phyloP scores from a whole-genome alignment of 2,329 filamentous ascomycete genomes.

The Aspergillus arachidicola region DNA sequence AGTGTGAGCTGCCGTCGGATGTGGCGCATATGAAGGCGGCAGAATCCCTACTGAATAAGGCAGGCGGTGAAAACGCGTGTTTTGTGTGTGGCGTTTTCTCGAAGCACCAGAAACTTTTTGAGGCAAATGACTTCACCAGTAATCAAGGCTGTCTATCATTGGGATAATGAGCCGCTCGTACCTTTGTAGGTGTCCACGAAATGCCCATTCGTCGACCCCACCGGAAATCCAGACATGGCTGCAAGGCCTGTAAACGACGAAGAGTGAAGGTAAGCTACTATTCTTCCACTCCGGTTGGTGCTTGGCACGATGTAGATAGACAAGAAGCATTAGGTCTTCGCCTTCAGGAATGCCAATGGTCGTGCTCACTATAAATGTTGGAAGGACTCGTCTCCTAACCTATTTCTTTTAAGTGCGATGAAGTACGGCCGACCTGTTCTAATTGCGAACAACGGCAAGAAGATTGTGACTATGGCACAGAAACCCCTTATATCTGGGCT shows the following conservation, averaged over 20 bases:
- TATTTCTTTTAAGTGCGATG: constrained; percentile 20
- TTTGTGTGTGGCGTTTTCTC: background rate
- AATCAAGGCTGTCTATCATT: background rate
- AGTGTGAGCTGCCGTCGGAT: background rate
- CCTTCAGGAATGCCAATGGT: background rate
- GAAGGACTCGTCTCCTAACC: background rate
- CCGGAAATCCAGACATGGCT: constrained; percentile 28
- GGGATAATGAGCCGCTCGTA: background rate
- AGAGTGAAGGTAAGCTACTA: constrained; percentile 23
- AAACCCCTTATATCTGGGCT: constrained; percentile 19
- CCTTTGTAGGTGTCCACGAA: background rate
- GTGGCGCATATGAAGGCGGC: background rate
- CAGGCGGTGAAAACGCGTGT: background rate
- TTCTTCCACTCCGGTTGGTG: background rate
- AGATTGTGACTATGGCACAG: constrained; percentile 19
- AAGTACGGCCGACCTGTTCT: constrained; percentile 21
- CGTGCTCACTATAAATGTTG: background rate
- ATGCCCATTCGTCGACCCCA: constrained; percentile 10
- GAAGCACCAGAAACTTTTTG: background rate
- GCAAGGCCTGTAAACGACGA: constrained; percentile 25
- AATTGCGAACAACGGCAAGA: constrained; percentile 23
- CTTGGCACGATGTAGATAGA: background rate
- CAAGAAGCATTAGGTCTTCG: background rate
- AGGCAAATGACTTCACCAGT: background rate
- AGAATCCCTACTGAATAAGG: fast-evolving